phyloP scores from a whole-genome alignment of 805 yeast species.

The Candida hungchunana region DNA sequence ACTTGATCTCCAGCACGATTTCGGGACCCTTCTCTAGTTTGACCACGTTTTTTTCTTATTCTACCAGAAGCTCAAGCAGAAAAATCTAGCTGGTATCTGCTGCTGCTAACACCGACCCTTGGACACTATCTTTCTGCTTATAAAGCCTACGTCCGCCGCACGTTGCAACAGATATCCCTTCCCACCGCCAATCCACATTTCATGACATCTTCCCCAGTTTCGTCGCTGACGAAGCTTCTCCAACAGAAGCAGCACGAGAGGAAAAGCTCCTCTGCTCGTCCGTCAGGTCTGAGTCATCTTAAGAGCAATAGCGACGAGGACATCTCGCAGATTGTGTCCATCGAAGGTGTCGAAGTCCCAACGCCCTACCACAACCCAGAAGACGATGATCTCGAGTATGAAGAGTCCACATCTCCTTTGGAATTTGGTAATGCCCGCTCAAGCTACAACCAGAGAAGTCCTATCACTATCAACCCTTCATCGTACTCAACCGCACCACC shows the following conservation, averaged over 20 bases:
- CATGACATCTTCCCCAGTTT: slow-evolving; percentile 22
- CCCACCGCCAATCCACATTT: neutral
- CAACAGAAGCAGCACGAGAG: slow-evolving; percentile 23
- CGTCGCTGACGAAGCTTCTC: slow-evolving; percentile 26
- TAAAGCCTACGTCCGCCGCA: too few relatives aligned
- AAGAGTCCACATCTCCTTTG: slow-evolving; percentile 8
- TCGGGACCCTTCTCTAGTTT: too few relatives aligned
- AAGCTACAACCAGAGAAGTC: slow-evolving; percentile 22
- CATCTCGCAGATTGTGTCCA: slow-evolving; percentile 25
- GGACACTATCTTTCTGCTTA: too few relatives aligned
- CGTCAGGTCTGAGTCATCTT: slow-evolving; percentile 7
- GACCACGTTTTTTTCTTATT: too few relatives aligned
- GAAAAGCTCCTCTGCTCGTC: slow-evolving; percentile 4
- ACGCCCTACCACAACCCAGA: neutral
- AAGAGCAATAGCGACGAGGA: slow-evolving; percentile 15
- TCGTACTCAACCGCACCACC: slow-evolving; percentile 25
- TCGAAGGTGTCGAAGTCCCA: slow-evolving; percentile 28
- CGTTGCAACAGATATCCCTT: neutral
- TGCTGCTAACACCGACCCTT: too few relatives aligned
- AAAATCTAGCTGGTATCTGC: too few relatives aligned
- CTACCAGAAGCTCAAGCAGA: too few relatives aligned
- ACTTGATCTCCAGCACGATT: too few relatives aligned
- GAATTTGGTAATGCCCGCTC: slow-evolving; percentile 10
- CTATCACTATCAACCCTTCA: slow-evolving; percentile 21
- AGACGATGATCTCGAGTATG: slow-evolving; percentile 8